These are phyloP conservation scores for Solanum pinnatisectum DNA, from an alignment of 257 asterid genomes.

Conservation along the genomic window DNA sequence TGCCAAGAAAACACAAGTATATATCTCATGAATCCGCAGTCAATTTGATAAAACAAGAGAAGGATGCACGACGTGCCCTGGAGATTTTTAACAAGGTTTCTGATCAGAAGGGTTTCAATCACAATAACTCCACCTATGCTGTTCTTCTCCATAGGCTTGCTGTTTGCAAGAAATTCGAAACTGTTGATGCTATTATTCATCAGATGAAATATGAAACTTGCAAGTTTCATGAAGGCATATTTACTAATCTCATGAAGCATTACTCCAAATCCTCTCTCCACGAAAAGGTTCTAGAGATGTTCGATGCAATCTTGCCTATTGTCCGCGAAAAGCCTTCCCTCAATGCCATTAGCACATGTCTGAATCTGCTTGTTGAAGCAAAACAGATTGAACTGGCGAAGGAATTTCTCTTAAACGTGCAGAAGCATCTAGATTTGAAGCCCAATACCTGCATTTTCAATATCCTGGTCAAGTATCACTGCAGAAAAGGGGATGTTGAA, in stretches of 20 bases:
- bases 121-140: slow-evolving; percentile 68
- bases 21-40: slow-evolving; percentile 48
- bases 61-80: slow-evolving; percentile 49
- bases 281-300: slow-evolving; percentile 73
- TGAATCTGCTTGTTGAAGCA: slow-evolving; percentile 74
- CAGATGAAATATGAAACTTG: slow-evolving; percentile 88
- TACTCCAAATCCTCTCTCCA: slow-evolving; percentile 57
- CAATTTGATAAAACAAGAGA: slow-evolving; percentile 49
- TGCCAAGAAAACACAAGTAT: slow-evolving; percentile 36
- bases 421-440: slow-evolving; percentile 51
- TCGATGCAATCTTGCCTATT: slow-evolving; percentile 38
- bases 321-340: slow-evolving; percentile 75
- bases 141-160: slow-evolving; percentile 75
- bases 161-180: slow-evolving; percentile 40
- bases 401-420: slow-evolving; percentile 43
- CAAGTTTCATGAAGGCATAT: slow-evolving; percentile 76
- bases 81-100: slow-evolving; percentile 60
- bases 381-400: slow-evolving; percentile 56
- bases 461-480: slow-evolving; percentile 78
- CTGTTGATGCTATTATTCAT: slow-evolving; percentile 57
- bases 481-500: slow-evolving; percentile 56
- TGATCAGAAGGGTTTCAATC: slow-evolving; percentile 63
- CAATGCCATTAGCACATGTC: slow-evolving; percentile 83
- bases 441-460: slow-evolving; percentile 89
- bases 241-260: slow-evolving; percentile 85